Evolutionary conservation across 1,139 yeast genomes (phyloP), one percentile per base, ranked within the genome.

Genomic region (Yamadazyma diospyri): DNA sequence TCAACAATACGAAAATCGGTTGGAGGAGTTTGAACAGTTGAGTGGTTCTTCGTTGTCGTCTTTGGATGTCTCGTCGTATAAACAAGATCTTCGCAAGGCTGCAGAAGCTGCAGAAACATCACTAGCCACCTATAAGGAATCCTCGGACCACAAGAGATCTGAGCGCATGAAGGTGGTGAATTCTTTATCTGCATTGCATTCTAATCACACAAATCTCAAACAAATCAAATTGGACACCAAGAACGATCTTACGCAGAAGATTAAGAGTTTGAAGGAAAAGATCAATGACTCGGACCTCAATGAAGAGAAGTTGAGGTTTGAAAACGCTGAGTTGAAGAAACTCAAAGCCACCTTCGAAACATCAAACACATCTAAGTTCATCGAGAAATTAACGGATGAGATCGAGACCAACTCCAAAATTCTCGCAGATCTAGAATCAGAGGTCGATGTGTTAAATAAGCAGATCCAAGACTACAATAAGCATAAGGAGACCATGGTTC

Each of bases 401-500:
- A 64, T 81, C 1, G 56, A 60, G 6, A 41, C 46, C 0, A 62
- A 70, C 8, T 72, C 71, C 32, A 46, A 53, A 2, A 53, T 58
- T 25, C 55, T 81, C 6, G 36, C 57, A 1, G 46, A 54, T 6
- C 37, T 76, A 10, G 94, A 82, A 43, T 55, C 51, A 18, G 75
- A 76, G 16, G 48, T 77, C 14, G 94, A 84, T 9, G 65, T 64
- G 1, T 45, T 79, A 15, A 72, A 74, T 36, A 66, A 65, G 14
- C 69, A 73, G 26, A 62, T 84, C 6, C 55, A 72, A 5, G 54
- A 61, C 12, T 69, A 74, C 11, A 79, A 75, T 43, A 70, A 71
- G 40, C 82, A 78, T 47, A 67, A 84, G 1, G 92, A 79, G 33
- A 47, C 71, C 2, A 60, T 72, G 38, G 78, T 84, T 0, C 75